Percentiles rank a stretch among this genome's conserved stretches.
These are phyloP conservation scores for Neofusicoccum sp. DNA, from an alignment of 2,329 filamentous ascomycete genomes.

Conservation along the genomic window DNA sequence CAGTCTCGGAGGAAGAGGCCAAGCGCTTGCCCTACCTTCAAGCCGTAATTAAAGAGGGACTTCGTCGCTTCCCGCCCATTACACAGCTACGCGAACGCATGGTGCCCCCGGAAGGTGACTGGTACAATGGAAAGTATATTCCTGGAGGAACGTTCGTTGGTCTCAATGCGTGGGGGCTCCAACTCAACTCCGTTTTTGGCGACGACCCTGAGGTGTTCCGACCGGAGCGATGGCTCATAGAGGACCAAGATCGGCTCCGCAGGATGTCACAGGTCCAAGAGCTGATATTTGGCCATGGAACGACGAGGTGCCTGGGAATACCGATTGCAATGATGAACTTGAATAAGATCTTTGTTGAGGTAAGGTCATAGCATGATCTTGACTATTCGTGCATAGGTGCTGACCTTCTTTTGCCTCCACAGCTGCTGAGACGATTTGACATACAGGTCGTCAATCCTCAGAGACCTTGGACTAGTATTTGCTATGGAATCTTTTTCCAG, in stretches of 20 bases:
- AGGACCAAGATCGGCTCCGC: conserved; percentile 18
- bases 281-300: conserved; percentile 38
- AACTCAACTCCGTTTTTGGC: conserved; percentile 38
- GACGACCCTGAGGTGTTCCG: conserved; percentile 37
- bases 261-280: conserved; percentile 35
- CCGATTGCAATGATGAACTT: conserved; percentile 37
- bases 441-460: conserved; percentile 26
- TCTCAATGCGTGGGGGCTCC: conserved; percentile 40
- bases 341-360: conserved; percentile 45
- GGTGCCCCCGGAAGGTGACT: conserved; percentile 33
- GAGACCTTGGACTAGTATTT: not conserved
- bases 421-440: conserved; percentile 31
- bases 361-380: conserved; percentile 28
- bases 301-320: conserved; percentile 35
- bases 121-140: conserved; percentile 31
- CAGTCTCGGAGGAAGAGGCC: conserved; percentile 47
- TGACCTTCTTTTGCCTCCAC: not conserved
- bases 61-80: conserved; percentile 45
- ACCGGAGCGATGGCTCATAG: conserved; percentile 39
- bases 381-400: not conserved
- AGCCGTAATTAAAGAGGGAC: conserved; percentile 48
- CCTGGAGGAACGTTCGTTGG: conserved; percentile 39
- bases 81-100: conserved; percentile 33
- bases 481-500: not conserved
- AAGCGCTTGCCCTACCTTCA: conserved; percentile 44